Base-by-base conservation (phyloP, 208 protist genomes). In the Trypanosoma avium region DNA sequence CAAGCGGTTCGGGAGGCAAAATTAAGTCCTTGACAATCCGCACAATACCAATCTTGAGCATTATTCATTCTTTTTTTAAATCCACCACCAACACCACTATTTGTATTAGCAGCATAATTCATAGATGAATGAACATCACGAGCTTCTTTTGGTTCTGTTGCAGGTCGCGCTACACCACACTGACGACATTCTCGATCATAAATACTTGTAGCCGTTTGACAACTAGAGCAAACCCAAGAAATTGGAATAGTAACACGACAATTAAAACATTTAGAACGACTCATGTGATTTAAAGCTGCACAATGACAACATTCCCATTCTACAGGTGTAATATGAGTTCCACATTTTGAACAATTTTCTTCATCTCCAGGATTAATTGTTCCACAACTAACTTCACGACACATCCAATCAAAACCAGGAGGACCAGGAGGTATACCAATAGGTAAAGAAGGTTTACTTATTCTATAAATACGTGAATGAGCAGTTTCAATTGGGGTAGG, bases 341-440 rank as follows among this genome's bases (percentile, higher is more conserved):
- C 75, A 57, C 89, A 95, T 47, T 70, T 57, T 22, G 77, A 42
- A 45, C 89, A 95, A 13, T 30, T 61, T 27, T 92, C 86, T 50
- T 93, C 86, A 46, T 95, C 89, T 10, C 84, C 89, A 3, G 86
- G 62, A 56, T 93, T 93, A 30, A 92, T 77, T 26, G 84, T 75
- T 0, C 73, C 81, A 58, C 89, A 95, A 29, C 35, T 68, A 5
- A 52, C 26, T 13, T 75, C 68, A 26, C 89, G 74, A 68, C 89
- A 95, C 86, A 93, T 93, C 86, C 89, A 95, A 71, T 95, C 89
- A 59, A 92, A 92, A 21, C 86, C 84, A 0, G 86, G 84, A 22
- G 86, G 86, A 1, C 86, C 83, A 3, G 64, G 29, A 4, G 84
- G 80, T 13, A 45, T 54, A 3, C 33, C 29, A 21, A 21, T 6